These are phyloP conservation scores for Cladosporium cucumerinum DNA, from an alignment of 2,329 filamentous ascomycete species.

Conservation along the genomic window DNA sequence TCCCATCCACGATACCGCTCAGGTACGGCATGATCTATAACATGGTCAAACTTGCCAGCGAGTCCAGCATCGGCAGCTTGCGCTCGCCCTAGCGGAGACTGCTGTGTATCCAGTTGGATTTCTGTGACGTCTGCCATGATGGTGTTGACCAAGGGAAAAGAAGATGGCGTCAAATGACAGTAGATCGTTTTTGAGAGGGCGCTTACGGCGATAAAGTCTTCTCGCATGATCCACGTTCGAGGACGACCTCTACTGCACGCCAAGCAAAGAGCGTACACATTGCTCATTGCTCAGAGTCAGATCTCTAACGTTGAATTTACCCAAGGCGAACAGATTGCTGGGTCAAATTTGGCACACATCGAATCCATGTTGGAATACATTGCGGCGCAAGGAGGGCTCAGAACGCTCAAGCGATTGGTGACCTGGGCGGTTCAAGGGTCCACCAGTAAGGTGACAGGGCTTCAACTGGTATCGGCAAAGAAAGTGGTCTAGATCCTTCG, in stretches of 20 bases:
- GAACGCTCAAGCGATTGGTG: background rate
- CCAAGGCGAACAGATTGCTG: background rate
- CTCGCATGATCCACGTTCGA: too few species aligned
- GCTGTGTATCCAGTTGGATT: background rate
- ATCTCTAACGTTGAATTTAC: background rate
- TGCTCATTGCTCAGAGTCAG: background rate
- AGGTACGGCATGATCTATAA: slow-evolving; percentile 4
- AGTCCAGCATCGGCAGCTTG: background rate
- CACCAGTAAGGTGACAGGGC: background rate
- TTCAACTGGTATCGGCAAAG: background rate
- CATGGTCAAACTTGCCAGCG: background rate
- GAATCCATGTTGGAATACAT: background rate
- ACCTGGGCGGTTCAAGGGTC: background rate
- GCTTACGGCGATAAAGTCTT: too few species aligned
- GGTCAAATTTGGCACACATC: background rate
- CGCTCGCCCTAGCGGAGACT: background rate
- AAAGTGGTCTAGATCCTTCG: background rate
- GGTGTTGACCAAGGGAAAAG: background rate
- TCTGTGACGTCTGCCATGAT: background rate
- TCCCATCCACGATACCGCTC: slow-evolving; percentile 12
- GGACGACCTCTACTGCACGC: background rate
- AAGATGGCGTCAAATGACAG: too few species aligned
- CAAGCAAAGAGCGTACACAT: background rate
- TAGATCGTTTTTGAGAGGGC: too few species aligned
- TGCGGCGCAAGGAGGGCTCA: background rate